These are phyloP conservation scores for Amanita exitialis DNA, from an alignment of 768 basidiomycete genomes.

Conservation along the genomic window DNA sequence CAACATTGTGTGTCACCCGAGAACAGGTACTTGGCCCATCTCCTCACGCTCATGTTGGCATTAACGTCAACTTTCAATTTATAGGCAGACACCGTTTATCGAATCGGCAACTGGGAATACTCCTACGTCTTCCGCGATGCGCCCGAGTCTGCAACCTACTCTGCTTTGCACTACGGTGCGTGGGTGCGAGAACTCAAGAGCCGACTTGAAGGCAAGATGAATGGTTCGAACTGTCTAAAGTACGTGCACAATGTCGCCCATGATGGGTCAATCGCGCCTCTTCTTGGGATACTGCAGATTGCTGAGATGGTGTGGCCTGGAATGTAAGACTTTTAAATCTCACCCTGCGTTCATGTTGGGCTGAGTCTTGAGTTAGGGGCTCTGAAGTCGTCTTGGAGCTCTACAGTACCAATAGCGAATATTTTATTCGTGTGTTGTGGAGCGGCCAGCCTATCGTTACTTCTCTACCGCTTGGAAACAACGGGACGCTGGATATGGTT, in stretches of 20 bases:
- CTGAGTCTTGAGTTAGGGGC: constrained; percentile 21
- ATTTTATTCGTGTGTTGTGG: constrained; percentile 40
- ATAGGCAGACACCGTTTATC: constrained; percentile 40
- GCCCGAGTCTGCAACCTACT: constrained; percentile 29
- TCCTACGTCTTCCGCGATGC: constrained; percentile 40
- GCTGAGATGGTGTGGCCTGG: constrained; percentile 46
- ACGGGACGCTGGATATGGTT: constrained; percentile 29
- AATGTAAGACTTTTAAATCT: constrained; percentile 22
- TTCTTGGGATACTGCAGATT: constrained; percentile 40
- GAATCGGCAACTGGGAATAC: constrained; percentile 54
- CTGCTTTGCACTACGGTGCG: constrained; percentile 33
- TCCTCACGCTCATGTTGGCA: neutral
- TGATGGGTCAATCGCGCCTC: constrained; percentile 38
- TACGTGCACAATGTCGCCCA: constrained; percentile 36
- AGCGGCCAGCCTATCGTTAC: constrained; percentile 39
- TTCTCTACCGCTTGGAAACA: constrained; percentile 31
- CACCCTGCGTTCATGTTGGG: neutral
- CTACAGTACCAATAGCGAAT: constrained; percentile 19
- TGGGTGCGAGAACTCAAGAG: constrained; percentile 35
- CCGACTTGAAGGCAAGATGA: constrained; percentile 26
- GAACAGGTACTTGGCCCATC: constrained; percentile 22
- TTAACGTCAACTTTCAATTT: neutral
- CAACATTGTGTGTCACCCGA: constrained; percentile 31
- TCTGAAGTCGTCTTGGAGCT: constrained; percentile 41
- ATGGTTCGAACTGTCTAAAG: constrained; percentile 24